phyloP scores from a whole-genome alignment of 345 rosid genomes.

The Gossypium longicalyx region DNA sequence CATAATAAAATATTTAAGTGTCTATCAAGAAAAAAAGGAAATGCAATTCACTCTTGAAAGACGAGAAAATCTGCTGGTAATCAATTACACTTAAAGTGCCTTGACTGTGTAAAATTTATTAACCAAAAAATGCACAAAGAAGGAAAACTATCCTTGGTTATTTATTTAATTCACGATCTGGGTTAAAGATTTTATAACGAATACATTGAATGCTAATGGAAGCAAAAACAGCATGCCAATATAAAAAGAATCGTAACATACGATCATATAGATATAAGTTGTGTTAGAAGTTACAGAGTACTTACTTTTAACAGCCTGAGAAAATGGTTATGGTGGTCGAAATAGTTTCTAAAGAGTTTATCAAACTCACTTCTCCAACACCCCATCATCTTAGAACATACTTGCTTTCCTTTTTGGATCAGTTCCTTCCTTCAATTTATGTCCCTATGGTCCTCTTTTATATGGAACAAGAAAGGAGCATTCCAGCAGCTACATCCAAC shows the following conservation, averaged over 20 bases:
- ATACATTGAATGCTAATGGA: neutral
- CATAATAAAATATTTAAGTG: no score
- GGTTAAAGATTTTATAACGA: neutral
- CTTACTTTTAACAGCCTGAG: neutral
- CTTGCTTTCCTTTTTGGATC: slow-evolving; percentile 2
- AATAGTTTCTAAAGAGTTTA: neutral
- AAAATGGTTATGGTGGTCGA: neutral
- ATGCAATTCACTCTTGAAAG: no score
- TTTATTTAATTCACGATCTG: neutral
- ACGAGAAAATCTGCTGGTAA: neutral
- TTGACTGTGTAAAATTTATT: neutral
- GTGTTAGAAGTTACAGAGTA: neutral
- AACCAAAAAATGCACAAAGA: neutral
- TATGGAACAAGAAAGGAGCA: neutral
- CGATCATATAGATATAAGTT: neutral
- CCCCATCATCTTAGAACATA: slow-evolving; percentile 2
- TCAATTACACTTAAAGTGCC: neutral
- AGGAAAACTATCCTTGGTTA: neutral
- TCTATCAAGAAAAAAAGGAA: no score
- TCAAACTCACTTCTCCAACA: neutral
- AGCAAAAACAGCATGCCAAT: neutral
- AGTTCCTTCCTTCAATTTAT: neutral
- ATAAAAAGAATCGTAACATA: neutral
- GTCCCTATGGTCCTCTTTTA: slow-evolving; percentile 2
- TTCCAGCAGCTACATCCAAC: neutral